Conservation (phyloP, 106 monocot species). For the Acorus calamus region DNA sequence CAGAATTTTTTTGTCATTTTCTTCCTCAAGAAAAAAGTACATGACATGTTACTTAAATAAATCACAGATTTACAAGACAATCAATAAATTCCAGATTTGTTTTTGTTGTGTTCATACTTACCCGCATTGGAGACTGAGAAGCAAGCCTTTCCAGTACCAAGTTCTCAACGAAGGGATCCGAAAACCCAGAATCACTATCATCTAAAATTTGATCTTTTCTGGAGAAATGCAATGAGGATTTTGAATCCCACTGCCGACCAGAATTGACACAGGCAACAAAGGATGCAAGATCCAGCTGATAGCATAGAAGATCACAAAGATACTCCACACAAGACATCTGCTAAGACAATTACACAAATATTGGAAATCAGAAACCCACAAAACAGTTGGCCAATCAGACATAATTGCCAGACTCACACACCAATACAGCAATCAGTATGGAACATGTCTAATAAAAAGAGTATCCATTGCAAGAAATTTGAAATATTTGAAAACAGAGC, state of each 20-base stretch:
- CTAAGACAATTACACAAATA: conserved; percentile 14
- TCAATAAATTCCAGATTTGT: not conserved
- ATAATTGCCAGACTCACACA: too few species aligned
- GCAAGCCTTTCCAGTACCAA: conserved; percentile 80
- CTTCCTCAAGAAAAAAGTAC: too few species aligned
- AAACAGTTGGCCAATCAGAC: too few species aligned
- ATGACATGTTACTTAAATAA: too few species aligned
- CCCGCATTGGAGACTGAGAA: conserved; percentile 75
- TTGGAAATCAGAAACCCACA: not conserved
- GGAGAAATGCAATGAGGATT: conserved; percentile 44
- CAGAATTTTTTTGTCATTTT: too few species aligned
- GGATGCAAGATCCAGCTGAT: conserved; percentile 79
- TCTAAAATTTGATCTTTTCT: conserved; percentile 26
- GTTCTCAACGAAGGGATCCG: conserved; percentile 87
- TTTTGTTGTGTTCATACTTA: conserved; percentile 14
- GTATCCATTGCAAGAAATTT: too few species aligned
- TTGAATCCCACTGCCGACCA: conserved; percentile 59
- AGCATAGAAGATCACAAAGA: conserved; percentile 88
- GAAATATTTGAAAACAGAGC: too few species aligned
- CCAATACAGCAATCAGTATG: too few species aligned
- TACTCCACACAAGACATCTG: conserved; percentile 85
- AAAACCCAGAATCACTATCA: conserved; percentile 14
- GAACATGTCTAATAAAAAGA: too few species aligned
- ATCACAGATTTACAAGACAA: not conserved
- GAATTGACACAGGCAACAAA: conserved; percentile 85